A percentile compares a stretch with the other conserved stretches of the same genome.
These are phyloP conservation scores for Sugiyamaella lignohabitans DNA, from an alignment of 805 yeast genomes.

Conservation along the genomic window DNA sequence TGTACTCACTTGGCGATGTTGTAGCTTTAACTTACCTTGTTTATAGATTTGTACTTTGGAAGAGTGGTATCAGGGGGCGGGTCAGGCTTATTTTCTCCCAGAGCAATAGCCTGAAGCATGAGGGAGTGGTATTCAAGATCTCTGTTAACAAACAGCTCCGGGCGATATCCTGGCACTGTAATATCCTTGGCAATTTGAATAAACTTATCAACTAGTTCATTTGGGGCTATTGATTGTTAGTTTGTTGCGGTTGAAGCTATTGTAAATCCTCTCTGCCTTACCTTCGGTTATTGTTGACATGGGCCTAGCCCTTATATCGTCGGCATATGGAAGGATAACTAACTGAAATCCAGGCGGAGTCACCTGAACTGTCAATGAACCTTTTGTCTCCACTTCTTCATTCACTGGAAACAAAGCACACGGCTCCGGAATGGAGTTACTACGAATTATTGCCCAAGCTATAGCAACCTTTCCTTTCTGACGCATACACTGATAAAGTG, in stretches of 20 bases:
- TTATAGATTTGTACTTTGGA: conserved; percentile 25
- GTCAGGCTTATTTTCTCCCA: conserved; percentile 47
- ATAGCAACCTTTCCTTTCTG: conserved; percentile 52
- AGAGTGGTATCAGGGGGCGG: conserved; percentile 21
- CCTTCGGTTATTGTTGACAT: conserved; percentile 11
- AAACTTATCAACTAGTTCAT: conserved; percentile 23
- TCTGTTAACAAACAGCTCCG: conserved; percentile 54
- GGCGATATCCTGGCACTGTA: conserved; percentile 46
- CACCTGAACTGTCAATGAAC: conserved; percentile 18
- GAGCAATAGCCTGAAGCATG: conserved; percentile 54
- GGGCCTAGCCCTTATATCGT: conserved; percentile 69
- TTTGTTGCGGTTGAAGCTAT: neutral
- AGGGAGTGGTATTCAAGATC: conserved; percentile 59
- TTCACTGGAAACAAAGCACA: conserved; percentile 51
- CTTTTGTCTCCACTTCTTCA: conserved; percentile 30
- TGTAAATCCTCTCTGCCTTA: neutral
- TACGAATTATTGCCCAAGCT: conserved; percentile 62
- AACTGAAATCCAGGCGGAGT: conserved; percentile 70
- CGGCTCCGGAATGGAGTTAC: conserved; percentile 47
- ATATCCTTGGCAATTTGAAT: conserved; percentile 36
- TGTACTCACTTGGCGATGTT: neutral
- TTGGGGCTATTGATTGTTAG: conserved; percentile 12
- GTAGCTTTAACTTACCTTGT: conserved; percentile 3
- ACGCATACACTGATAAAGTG: conserved; percentile 56
- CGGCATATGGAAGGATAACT: conserved; percentile 63